phyloP scores from a whole-genome alignment of 371 early-diverging fungal species.

The Mucor irregularis region DNA sequence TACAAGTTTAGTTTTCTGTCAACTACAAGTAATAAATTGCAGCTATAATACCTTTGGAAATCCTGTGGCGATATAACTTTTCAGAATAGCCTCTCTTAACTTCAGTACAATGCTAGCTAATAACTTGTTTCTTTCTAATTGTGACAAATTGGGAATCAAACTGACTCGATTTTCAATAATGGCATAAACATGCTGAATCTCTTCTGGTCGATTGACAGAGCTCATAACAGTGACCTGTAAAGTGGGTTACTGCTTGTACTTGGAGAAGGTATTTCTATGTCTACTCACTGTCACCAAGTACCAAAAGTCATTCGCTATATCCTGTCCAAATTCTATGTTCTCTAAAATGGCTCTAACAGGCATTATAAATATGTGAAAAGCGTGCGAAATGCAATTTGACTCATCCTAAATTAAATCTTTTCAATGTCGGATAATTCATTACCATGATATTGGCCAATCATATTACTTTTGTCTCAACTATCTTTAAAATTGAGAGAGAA shows the following conservation, averaged over 20 bases:
- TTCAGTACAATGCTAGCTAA: conserved; percentile 22
- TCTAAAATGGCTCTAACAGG: conserved; percentile 3
- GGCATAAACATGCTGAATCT: conserved; percentile 27
- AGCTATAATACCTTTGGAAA: conserved; percentile 32
- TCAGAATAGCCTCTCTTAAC: conserved; percentile 39
- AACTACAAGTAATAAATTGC: background rate
- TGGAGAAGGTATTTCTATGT: no score
- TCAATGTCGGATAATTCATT: no score
- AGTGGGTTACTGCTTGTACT: conserved; percentile 29
- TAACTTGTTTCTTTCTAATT: conserved; percentile 9
- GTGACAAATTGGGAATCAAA: background rate
- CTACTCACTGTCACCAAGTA: conserved; percentile 18
- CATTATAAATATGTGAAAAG: background rate
- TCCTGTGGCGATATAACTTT: conserved; percentile 34
- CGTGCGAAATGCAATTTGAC: no score
- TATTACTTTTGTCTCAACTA: no score
- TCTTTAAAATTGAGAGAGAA: no score
- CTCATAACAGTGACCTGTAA: no score
- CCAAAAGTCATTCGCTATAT: conserved; percentile 12
- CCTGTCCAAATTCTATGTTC: conserved; percentile 5
- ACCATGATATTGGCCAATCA: no score
- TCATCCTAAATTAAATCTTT: no score
- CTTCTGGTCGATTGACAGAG: conserved; percentile 38
- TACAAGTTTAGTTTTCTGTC: background rate
- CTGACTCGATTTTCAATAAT: conserved; percentile 16